phyloP scores from a whole-genome alignment of 106 monocot species.

The Gastrodia elata region DNA sequence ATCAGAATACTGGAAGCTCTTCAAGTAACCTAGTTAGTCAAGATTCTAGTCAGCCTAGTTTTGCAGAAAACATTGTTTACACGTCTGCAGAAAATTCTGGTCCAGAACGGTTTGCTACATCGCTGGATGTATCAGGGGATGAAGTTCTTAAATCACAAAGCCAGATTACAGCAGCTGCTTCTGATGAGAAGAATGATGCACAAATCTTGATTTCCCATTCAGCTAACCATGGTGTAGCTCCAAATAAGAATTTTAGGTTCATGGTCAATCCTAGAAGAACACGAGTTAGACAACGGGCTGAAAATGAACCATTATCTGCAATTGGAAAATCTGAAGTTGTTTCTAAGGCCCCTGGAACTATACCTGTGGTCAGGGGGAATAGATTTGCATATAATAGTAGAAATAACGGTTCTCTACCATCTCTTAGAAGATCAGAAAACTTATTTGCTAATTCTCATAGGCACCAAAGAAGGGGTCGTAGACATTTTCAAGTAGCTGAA shows the following conservation, averaged over 20 bases:
- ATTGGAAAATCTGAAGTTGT: slow-evolving; percentile 20
- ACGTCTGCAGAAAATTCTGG: slow-evolving; percentile 7
- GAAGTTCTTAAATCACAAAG: slow-evolving; percentile 9
- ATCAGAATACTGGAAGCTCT: slow-evolving; percentile 27
- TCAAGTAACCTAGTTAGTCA: slow-evolving; percentile 15
- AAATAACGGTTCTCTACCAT: slow-evolving; percentile 27
- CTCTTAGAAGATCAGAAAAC: slow-evolving; percentile 22
- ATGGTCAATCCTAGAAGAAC: slow-evolving; percentile 17
- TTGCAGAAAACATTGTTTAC: slow-evolving; percentile 5
- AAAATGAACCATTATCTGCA: slow-evolving; percentile 21
- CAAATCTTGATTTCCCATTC: slow-evolving; percentile 13
- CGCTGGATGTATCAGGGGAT: slow-evolving; percentile 12
- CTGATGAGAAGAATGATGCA: slow-evolving; percentile 16
- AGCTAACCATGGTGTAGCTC: slow-evolving; percentile 12
- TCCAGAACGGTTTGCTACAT: slow-evolving; percentile 9
- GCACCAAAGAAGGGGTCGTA: slow-evolving; percentile 37
- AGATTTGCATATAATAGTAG: slow-evolving; percentile 45
- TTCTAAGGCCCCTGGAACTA: neutral
- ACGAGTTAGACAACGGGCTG: slow-evolving; percentile 21
- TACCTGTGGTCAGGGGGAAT: slow-evolving; percentile 29
- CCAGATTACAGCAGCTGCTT: slow-evolving; percentile 5
- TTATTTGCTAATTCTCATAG: slow-evolving; percentile 28
- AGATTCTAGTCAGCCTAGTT: slow-evolving; percentile 19
- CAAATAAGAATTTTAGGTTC: slow-evolving; percentile 22
- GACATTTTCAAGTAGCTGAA: slow-evolving; percentile 45